These are phyloP conservation scores for Scytalidium lignicola DNA, from an alignment of 2,329 filamentous ascomycete genomes.

Conservation along the genomic window DNA sequence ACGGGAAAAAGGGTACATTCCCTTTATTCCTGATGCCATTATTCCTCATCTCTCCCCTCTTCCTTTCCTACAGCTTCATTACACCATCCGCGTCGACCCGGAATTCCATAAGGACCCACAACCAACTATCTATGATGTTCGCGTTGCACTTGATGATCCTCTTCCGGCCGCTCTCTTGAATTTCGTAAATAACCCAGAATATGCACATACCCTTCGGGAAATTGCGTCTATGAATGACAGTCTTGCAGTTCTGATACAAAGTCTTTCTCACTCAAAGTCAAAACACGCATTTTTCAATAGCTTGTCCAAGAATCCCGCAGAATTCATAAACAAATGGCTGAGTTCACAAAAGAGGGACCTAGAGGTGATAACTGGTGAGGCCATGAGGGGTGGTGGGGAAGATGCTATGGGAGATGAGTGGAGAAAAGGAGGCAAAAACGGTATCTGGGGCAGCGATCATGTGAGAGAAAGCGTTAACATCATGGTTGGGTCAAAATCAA, in stretches of 20 bases:
- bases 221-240: constrained; percentile 79
- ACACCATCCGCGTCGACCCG: constrained; percentile 90
- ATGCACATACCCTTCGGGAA: constrained; percentile 68
- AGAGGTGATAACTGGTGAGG: constrained; percentile 82
- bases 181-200: constrained; percentile 64
- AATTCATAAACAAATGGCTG: constrained; percentile 82
- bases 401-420: constrained; percentile 60
- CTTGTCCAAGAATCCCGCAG: constrained; percentile 74
- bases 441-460: constrained; percentile 57
- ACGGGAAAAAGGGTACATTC: constrained; percentile 76
- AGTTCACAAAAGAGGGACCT: constrained; percentile 87
- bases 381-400: constrained; percentile 54
- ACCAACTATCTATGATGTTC: constrained; percentile 85
- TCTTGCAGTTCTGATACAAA: constrained; percentile 76
- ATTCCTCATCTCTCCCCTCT: constrained; percentile 73
- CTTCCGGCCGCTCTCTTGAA: constrained; percentile 61
- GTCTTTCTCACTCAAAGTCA: constrained; percentile 76
- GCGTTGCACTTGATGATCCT: constrained; percentile 79
- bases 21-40: constrained; percentile 76
- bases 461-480: constrained; percentile 61
- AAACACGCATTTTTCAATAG: constrained; percentile 84
- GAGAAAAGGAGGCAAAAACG: constrained; percentile 56
- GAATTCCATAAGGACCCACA: constrained; percentile 70
- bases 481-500: constrained; percentile 35
- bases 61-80: constrained; percentile 75